phyloP scores from a whole-genome alignment of 1,284 basidiomycete genomes.

The Gymnopus androsaceus region DNA sequence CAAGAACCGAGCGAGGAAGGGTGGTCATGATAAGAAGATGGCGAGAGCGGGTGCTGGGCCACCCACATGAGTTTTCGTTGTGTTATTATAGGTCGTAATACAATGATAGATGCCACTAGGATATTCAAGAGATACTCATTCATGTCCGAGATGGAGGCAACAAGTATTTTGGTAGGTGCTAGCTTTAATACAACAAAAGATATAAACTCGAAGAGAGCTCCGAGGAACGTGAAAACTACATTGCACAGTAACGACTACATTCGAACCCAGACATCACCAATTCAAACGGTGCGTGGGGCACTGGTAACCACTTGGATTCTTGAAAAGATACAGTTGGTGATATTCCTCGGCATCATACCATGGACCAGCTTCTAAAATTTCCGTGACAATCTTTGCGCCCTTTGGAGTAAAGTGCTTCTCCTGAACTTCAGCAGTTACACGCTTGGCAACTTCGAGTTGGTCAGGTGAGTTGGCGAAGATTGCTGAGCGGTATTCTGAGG shows the following conservation, averaged over 20 bases:
- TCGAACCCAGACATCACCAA: too few relatives aligned
- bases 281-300: constrained; percentile 51
- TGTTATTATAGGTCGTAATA: too few relatives aligned
- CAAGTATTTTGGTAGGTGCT: too few relatives aligned
- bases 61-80: constrained; percentile 11
- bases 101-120: too few relatives aligned
- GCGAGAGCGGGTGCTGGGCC: constrained; percentile 45
- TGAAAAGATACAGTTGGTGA: constrained; percentile 84
- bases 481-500: constrained; percentile 87
- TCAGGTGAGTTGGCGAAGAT: constrained; percentile 84
- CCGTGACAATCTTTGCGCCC: constrained; percentile 77
- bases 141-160: too few relatives aligned
- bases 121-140: too few relatives aligned
- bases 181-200: too few relatives aligned
- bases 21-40: constrained; percentile 80
- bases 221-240: too few relatives aligned
- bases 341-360: constrained; percentile 89
- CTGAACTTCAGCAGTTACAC: constrained; percentile 85
- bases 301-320: constrained; percentile 52
- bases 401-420: constrained; percentile 79
- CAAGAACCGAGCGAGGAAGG: constrained; percentile 70
- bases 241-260: too few relatives aligned
- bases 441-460: constrained; percentile 75
- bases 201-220: neutral
- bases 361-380: constrained; percentile 61